phyloP scores from a whole-genome alignment of 805 yeast genomes.

The Millerozyma acaciae region DNA sequence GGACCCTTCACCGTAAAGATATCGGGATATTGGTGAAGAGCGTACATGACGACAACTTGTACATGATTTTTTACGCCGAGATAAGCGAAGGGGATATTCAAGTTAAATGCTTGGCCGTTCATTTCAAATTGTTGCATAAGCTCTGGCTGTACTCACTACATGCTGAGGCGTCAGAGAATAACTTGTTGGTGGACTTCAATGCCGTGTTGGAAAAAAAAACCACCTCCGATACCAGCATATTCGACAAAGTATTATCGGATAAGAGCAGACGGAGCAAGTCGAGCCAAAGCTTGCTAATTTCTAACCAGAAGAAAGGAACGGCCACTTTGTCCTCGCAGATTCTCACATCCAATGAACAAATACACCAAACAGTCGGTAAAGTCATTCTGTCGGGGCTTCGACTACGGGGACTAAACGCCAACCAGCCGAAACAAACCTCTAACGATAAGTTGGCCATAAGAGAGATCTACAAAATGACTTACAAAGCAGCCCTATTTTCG shows the following conservation, averaged over 20 bases:
- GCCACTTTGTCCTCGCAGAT: conserved; percentile 14
- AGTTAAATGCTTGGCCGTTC: conserved; percentile 16
- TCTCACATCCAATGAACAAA: conserved; percentile 25
- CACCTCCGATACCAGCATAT: conserved; percentile 20
- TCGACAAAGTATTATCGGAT: conserved; percentile 33
- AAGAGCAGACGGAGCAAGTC: conserved; percentile 14
- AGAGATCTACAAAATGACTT: conserved; percentile 41
- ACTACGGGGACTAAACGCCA: conserved; percentile 32
- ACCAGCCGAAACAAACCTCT: conserved; percentile 14
- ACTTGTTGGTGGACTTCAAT: background rate
- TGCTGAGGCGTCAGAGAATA: background rate
- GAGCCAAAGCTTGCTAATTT: conserved; percentile 13
- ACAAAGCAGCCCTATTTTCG: conserved; percentile 35
- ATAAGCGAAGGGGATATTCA: conserved; percentile 1
- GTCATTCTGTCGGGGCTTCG: conserved; percentile 39
- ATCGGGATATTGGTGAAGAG: conserved; percentile 18
- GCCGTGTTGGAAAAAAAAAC: too few species aligned
- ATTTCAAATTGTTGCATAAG: conserved; percentile 14
- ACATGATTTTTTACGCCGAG: conserved; percentile 24
- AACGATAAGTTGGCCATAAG: conserved; percentile 35
- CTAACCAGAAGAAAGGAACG: conserved; percentile 7
- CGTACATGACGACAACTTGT: conserved; percentile 7
- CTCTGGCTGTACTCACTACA: conserved; percentile 1
- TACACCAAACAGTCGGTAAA: conserved; percentile 29
- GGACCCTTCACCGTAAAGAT: conserved; percentile 5